phyloP scores from a whole-genome alignment of 495 filamentous ascomycete species.

The Stereocaulon alpinum region DNA sequence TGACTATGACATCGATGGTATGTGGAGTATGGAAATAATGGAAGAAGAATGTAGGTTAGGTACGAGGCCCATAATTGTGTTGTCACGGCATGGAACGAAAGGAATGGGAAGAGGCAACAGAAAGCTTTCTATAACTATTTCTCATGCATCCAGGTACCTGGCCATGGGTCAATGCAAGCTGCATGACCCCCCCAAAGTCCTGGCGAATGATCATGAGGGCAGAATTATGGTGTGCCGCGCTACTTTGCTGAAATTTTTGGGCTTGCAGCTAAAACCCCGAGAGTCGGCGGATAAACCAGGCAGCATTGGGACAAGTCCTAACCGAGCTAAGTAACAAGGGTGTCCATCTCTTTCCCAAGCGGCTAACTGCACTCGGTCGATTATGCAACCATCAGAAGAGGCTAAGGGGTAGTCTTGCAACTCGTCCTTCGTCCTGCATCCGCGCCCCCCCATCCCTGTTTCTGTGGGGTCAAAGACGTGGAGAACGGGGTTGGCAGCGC shows the following conservation, averaged over 20 bases:
- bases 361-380: conserved; percentile 8
- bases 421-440: conserved; percentile 10
- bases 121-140: conserved; percentile 16
- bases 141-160: conserved; percentile 7
- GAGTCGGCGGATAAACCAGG: conserved; percentile 10
- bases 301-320: conserved; percentile 3
- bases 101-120: conserved; percentile 7
- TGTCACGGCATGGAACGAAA: neutral
- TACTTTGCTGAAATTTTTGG: conserved; percentile 5
- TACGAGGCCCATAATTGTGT: conserved; percentile 2
- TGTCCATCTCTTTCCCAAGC: conserved; percentile 4
- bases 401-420: conserved; percentile 5
- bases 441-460: conserved; percentile 3
- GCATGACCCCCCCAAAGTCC: conserved; percentile 8
- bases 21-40: conserved; percentile 10
- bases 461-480: conserved; percentile 5
- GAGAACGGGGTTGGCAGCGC: neutral
- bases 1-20: conserved; percentile 7
- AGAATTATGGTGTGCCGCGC: conserved; percentile 14
- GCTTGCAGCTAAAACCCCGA: conserved; percentile 15
- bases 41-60: conserved; percentile 6
- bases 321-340: conserved; percentile 1
- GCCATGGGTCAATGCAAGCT: conserved; percentile 11
- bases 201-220: conserved; percentile 23
- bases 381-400: conserved; percentile 14